Percentiles rank a stretch among this genome's conserved stretches.
Conservation (phyloP, 225 moss, liverwort and hornwort species). For the Straminergon stramineum region DNA sequence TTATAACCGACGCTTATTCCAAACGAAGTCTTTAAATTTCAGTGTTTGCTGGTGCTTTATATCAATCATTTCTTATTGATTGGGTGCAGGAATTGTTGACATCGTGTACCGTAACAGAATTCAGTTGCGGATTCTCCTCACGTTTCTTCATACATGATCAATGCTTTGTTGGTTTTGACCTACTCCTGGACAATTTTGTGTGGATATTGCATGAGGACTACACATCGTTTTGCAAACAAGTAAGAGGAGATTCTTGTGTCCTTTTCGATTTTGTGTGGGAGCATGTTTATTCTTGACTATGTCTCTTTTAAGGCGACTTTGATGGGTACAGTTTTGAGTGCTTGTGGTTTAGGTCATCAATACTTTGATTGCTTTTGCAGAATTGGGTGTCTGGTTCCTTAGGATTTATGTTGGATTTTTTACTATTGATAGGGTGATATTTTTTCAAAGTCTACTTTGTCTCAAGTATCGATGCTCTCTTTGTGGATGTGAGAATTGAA, state of each 20-base stretch:
- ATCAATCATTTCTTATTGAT: not conserved
- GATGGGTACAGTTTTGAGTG: not conserved
- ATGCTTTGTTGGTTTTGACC: not conserved
- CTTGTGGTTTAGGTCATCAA: not conserved
- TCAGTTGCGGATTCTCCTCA: constrained; percentile 33
- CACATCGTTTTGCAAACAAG: constrained; percentile 50
- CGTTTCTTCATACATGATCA: not conserved
- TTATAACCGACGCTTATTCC: not conserved
- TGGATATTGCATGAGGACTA: constrained; percentile 39
- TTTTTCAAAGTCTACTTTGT: not conserved
- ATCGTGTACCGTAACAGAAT: constrained; percentile 44
- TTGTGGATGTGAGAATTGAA: not conserved
- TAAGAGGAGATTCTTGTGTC: constrained; percentile 1
- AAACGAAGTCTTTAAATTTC: not conserved
- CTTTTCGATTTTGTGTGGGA: not conserved
- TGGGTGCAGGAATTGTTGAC: constrained; percentile 36
- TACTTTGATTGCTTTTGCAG: not conserved
- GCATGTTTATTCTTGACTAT: not conserved
- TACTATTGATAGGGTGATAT: not conserved
- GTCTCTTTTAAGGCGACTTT: not conserved
- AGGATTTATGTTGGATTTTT: not conserved
- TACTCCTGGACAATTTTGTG: not conserved
- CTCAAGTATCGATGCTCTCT: not conserved
- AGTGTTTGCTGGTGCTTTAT: not conserved
- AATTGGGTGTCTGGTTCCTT: not conserved